These are phyloP conservation scores for Alloteropsis semialata DNA, from an alignment of 176 grass and related monocot genomes.

Conservation along the genomic window DNA sequence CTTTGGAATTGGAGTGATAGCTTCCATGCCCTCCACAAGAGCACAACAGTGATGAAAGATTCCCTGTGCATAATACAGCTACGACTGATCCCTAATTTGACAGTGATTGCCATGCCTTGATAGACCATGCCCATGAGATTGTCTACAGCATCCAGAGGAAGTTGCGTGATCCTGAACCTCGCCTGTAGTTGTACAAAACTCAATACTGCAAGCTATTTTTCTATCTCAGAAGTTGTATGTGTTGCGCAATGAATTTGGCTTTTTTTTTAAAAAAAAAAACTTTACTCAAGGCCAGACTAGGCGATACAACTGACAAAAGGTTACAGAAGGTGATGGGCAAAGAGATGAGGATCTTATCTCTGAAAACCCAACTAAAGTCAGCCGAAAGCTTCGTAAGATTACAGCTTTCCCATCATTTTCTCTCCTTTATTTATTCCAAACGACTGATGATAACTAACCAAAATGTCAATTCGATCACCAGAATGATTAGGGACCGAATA, in stretches of 20 bases:
- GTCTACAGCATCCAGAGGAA: neutral
- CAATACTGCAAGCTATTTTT: no score
- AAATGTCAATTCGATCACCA: neutral
- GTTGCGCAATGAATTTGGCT: no score
- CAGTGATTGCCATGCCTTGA: constrained; percentile 5
- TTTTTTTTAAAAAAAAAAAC: no score
- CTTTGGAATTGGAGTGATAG: neutral
- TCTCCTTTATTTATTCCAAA: constrained; percentile 16
- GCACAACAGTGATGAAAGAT: no score
- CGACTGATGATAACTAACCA: neutral
- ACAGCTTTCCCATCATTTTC: constrained; percentile 20
- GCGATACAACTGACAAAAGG: neutral
- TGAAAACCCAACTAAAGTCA: neutral
- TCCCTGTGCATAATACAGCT: neutral
- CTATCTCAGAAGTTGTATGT: neutral
- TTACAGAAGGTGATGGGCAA: neutral
- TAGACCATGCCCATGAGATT: neutral
- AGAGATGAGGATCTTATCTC: constrained; percentile 19
- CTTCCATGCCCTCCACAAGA: constrained; percentile 2
- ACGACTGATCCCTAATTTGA: neutral
- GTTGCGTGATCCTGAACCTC: neutral
- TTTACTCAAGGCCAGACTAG: constrained; percentile 7
- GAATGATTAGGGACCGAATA: neutral
- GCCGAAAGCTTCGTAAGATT: constrained; percentile 8
- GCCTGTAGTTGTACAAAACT: no score